Conservation (phyloP, 163 green algal species). For the Scenedesmus sp. region DNA sequence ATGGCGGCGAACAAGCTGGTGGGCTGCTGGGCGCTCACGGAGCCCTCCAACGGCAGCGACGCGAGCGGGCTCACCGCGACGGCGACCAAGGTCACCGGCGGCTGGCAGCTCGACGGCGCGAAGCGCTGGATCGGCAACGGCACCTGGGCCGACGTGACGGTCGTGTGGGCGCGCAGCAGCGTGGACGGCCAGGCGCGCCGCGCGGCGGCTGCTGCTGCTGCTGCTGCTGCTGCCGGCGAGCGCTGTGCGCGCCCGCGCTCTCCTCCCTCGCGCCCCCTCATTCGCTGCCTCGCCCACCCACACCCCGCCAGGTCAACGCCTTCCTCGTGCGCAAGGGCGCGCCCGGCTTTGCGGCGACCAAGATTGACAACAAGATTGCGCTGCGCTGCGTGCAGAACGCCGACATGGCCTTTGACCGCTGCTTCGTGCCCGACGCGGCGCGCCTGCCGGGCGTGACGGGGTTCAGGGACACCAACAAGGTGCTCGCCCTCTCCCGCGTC, state of each 20-base stretch:
- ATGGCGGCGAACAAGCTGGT: slow-evolving; percentile 72
- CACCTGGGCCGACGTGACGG: slow-evolving; percentile 87
- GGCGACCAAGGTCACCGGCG: slow-evolving; percentile 76
- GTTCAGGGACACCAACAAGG: slow-evolving; percentile 77
- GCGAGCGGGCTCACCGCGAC: slow-evolving; percentile 82
- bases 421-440: slow-evolving; percentile 89
- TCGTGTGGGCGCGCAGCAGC: slow-evolving; percentile 88
- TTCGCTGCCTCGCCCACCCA: neutral
- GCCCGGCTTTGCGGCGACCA: slow-evolving; percentile 79
- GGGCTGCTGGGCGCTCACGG: slow-evolving; percentile 92
- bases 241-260: too few relatives aligned
- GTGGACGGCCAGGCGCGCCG: slow-evolving; percentile 62
- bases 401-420: slow-evolving; percentile 85
- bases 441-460: slow-evolving; percentile 71
- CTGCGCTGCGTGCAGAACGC: slow-evolving; percentile 96
- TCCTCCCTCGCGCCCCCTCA: neutral
- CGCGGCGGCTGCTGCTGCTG: neutral
- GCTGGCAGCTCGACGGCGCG: slow-evolving; percentile 88
- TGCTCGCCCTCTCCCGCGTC: slow-evolving; percentile 87
- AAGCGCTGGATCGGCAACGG: slow-evolving; percentile 96
- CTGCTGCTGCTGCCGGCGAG: slow-evolving; percentile 2
- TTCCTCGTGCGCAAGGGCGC: slow-evolving; percentile 94
- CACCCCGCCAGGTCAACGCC: slow-evolving; percentile 88
- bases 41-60: slow-evolving; percentile 92
- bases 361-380: slow-evolving; percentile 98